Conservation (phyloP, 495 filamentous ascomycete genomes). For the Hypoxylon subgilvum region DNA sequence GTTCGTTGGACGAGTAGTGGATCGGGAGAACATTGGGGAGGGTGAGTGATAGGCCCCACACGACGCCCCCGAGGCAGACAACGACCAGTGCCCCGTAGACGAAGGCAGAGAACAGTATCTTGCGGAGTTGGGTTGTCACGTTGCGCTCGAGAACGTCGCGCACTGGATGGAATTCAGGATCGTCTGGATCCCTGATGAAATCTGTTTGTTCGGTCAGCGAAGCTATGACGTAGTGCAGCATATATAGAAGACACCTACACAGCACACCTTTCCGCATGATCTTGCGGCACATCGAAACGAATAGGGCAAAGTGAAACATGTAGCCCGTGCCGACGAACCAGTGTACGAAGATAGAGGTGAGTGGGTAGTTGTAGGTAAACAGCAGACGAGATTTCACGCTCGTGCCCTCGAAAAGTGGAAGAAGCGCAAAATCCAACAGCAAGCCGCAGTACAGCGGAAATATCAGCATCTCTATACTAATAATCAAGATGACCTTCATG, state of each 20-base stretch:
- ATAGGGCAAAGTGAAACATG: constrained; percentile 99
- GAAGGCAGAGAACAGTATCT: constrained; percentile 93
- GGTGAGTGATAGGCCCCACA: constrained; percentile 80
- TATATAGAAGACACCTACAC: constrained; percentile 67
- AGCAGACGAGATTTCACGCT: constrained; percentile 74
- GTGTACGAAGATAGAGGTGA: constrained; percentile 92
- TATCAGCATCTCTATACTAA: constrained; percentile 97
- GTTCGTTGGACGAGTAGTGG: constrained; percentile 87
- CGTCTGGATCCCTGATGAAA: constrained; percentile 98
- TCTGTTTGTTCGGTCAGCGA: constrained; percentile 59
- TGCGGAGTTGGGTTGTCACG: constrained; percentile 89
- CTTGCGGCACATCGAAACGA: constrained; percentile 98
- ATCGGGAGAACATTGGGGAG: constrained; percentile 80
- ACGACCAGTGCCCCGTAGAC: constrained; percentile 95
- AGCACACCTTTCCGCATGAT: constrained; percentile 93
- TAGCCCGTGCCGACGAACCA: constrained; percentile 99
- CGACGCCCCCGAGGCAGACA: constrained; percentile 90
- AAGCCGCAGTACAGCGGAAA: constrained; percentile 96
- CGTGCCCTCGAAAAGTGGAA: constrained; percentile 84
- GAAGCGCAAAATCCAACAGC: constrained; percentile 83
- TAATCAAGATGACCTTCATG: constrained; percentile 97
- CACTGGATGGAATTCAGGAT: constrained; percentile 97
- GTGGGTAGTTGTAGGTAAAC: constrained; percentile 75
- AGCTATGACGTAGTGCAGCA: too few relatives aligned
- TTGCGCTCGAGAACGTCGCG: constrained; percentile 94